Evolutionary conservation across 129 eudicot species (phyloP), one percentile per base, ranked within the genome.

Genomic region (Tagetes patula): DNA sequence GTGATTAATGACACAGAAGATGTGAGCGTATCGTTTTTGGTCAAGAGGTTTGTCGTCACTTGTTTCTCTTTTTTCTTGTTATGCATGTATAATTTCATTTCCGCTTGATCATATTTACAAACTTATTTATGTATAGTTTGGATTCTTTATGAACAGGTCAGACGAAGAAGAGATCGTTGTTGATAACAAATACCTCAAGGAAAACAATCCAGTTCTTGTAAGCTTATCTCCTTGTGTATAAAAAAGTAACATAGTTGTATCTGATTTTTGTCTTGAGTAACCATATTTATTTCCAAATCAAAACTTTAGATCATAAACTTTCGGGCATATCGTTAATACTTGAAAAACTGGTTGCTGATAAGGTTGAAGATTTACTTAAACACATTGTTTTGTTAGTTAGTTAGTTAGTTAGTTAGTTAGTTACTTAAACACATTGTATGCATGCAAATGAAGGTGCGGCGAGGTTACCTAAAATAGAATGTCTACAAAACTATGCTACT

Each of bases 141-240:
- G 56, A 10, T 80, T 63, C 34, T 53, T 53, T 39, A 52, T 71
- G 62, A 85, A 53, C 87, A 90, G 98, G 82, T 81, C 96, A 41
- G 96, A 94, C 76, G 96, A 89, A 65, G 86, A 74, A 68, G 94
- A 85, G 81, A 85, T 87, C 8, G 73, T 80, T 64, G 98, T 94
- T 34, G 92, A 87, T 66, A 94, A 94, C 88, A 86, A 88, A 66
- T 90, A 77, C 55, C 91, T 94, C 79, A 90, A 86, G 85, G 87
- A 84, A 30, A 79, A 84, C 78, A 65, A 86, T 68, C 98, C 98
- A 50, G 84, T 82, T 55, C 72, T 88, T 89, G 98, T 94, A 78
- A 76, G 49, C 52, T 63, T 73, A 39, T 66, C 42, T 39, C 1
- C 14, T 76, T 72, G n/a, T 20, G 6, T 2, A 42, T 50, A 70